Evolutionary conservation across 306 rosid genomes (phyloP), one percentile per base, ranked within the genome.

Genomic region (Ormosia semicastrata): DNA sequence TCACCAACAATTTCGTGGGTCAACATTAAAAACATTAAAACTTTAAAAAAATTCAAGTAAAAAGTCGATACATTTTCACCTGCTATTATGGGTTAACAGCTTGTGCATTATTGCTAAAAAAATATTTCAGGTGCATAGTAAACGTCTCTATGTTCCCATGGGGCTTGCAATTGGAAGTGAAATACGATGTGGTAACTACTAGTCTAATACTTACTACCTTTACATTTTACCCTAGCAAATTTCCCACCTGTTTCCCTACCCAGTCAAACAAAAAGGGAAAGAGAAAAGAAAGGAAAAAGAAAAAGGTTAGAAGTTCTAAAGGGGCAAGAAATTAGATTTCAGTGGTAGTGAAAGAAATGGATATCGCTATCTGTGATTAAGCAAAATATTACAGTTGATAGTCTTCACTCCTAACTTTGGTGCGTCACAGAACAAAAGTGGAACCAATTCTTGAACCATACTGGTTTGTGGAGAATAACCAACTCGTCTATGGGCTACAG

Each of bases 381-480:
- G 56, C 56, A 36, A 73, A 80, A 72, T 80, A 80, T 49, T 5
- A 50, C 62, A 12, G 57, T 15, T 71, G 56, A 5, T 11, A 37
- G 73, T 7, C 18, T 24, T 24, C 1, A 37, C 14, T 49, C 54
- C 14, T 7, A 40, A 66, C 18, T 76, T 63, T 15, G 37, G 59
- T 39, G 67, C 41, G 17, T 15, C 18, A 59, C n/a, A 9, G n/a
- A 17, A 58, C 14, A 58, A 43, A 15, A 13, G 50, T 69, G 15
- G 29, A 58, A 59, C 50, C 41, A 46, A 60, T 80, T 79, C 54
- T 18, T 73, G 39, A 4, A n/a, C 75, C 66, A 54, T 66, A 30
- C 54, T 54, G 2, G 17, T 72, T 53, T 29, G 44, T 43, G 69
- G 79, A 75, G 58, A 75, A 75, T 75, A 33, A 33, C 17, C 18